Evolutionary conservation across 164 flowering plant species (phyloP).

Genomic region (Stephania japonica): DNA sequence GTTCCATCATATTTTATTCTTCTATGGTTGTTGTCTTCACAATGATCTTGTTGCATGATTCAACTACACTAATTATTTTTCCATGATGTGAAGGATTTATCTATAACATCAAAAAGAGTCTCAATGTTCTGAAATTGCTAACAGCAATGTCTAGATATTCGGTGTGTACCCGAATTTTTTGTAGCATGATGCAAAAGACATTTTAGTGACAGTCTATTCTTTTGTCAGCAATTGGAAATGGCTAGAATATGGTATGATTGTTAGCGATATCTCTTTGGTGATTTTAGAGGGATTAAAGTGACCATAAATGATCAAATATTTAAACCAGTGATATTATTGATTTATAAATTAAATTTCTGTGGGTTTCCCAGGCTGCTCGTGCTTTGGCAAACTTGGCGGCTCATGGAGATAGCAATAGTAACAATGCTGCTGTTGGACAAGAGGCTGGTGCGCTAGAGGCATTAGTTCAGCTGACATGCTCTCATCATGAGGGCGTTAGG

Average conservation of each 20-base stretch:
- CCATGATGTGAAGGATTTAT: not conserved
- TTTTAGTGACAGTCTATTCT: too few relatives aligned
- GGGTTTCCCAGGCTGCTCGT: slow-evolving; percentile 78
- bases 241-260: not conserved
- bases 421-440: slow-evolving; percentile 95
- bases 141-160: not conserved
- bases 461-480: slow-evolving; percentile 81
- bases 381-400: slow-evolving; percentile 99
- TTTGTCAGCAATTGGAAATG: not conserved
- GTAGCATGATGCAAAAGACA: too few relatives aligned
- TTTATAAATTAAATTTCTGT: not conserved
- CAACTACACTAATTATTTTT: not conserved
- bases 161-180: not conserved
- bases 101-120: not conserved
- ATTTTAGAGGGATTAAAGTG: not conserved
- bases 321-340: not conserved
- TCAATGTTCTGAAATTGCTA: not conserved
- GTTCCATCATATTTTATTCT: too few relatives aligned
- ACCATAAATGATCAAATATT: not conserved
- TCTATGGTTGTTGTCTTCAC: too few relatives aligned
- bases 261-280: not conserved
- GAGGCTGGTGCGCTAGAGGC: slow-evolving; percentile 99
- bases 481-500: slow-evolving; percentile 99
- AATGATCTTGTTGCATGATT: not conserved
- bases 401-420: slow-evolving; percentile 96